phyloP scores from a whole-genome alignment of 257 asterid genomes.

The Ophiorrhiza pumila region DNA sequence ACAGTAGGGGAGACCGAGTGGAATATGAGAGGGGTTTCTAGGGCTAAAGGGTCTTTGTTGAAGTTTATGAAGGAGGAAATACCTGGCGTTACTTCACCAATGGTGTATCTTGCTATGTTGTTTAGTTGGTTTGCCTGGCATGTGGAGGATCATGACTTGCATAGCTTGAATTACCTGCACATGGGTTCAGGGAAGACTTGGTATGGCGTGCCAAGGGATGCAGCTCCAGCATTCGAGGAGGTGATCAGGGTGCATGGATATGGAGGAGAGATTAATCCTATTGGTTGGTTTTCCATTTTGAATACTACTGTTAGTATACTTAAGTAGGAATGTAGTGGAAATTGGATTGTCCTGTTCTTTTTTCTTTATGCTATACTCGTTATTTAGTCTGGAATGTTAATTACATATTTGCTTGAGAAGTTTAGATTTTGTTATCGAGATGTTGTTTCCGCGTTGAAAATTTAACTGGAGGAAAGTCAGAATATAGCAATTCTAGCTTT shows the following conservation, averaged over 20 bases:
- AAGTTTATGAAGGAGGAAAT: conserved; percentile 99
- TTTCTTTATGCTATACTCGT: neutral
- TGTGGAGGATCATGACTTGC: conserved; percentile 99
- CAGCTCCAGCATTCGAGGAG: conserved; percentile 94
- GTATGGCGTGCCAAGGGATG: conserved; percentile 97
- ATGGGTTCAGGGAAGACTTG: conserved; percentile 91
- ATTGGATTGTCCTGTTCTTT: conserved; percentile 1
- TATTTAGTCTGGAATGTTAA: neutral
- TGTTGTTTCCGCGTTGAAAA: neutral
- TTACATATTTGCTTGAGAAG: neutral
- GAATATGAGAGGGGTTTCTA: conserved; percentile 97
- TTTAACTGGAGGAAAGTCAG: neutral
- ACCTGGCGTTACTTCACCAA: conserved; percentile 97
- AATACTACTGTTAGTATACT: neutral
- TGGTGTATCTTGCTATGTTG: conserved; percentile 99
- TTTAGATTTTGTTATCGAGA: neutral
- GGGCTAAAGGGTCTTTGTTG: conserved; percentile 75
- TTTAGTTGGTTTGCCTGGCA: conserved; percentile 99
- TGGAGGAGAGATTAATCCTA: conserved; percentile 96
- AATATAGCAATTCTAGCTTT: neutral
- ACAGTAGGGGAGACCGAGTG: conserved; percentile 86
- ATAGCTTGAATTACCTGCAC: conserved; percentile 93
- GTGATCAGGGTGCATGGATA: conserved; percentile 92
- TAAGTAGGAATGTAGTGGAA: neutral
- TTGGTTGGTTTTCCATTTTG: conserved; percentile 47